These are phyloP conservation scores for Phaeoacremonium minimum DNA, from an alignment of 2,329 filamentous ascomycete species.

Conservation along the genomic window DNA sequence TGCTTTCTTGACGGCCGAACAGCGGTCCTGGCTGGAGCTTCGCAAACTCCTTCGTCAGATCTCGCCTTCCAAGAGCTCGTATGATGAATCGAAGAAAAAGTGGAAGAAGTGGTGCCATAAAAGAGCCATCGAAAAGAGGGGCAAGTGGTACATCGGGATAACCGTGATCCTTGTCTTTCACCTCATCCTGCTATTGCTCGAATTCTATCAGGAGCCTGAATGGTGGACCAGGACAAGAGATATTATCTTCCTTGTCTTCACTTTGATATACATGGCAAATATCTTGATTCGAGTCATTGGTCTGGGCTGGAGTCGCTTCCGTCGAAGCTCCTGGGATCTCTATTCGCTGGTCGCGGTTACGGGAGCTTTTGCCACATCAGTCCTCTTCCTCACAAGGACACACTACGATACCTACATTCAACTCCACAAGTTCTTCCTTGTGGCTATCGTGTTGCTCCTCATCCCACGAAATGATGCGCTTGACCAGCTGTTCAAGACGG, in stretches of 20 bases:
- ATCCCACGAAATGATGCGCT: constrained; percentile 96
- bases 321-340: constrained; percentile 91
- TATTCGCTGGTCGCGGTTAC: constrained; percentile 78
- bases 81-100: constrained; percentile 67
- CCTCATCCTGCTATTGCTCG: constrained; percentile 74
- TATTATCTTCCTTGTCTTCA: constrained; percentile 75
- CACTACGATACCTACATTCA: constrained; percentile 64
- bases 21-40: constrained; percentile 93
- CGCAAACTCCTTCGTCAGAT: constrained; percentile 89
- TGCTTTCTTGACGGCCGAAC: constrained; percentile 90
- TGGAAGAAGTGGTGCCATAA: constrained; percentile 96
- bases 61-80: constrained; percentile 88
- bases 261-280: constrained; percentile 77
- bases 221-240: constrained; percentile 71
- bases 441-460: constrained; percentile 81
- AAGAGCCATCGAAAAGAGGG: constrained; percentile 87
- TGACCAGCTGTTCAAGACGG: constrained; percentile 98
- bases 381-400: constrained; percentile 64
- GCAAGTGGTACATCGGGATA: constrained; percentile 82
- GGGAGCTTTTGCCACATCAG: constrained; percentile 78
- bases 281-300: constrained; percentile 80
- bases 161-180: constrained; percentile 79
- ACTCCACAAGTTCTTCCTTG: constrained; percentile 90
- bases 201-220: constrained; percentile 72
- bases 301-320: constrained; percentile 86